Evolutionary conservation across 345 rosid genomes (phyloP), one percentile per base, ranked within the genome.

Genomic region (Excoecaria agallocha): DNA sequence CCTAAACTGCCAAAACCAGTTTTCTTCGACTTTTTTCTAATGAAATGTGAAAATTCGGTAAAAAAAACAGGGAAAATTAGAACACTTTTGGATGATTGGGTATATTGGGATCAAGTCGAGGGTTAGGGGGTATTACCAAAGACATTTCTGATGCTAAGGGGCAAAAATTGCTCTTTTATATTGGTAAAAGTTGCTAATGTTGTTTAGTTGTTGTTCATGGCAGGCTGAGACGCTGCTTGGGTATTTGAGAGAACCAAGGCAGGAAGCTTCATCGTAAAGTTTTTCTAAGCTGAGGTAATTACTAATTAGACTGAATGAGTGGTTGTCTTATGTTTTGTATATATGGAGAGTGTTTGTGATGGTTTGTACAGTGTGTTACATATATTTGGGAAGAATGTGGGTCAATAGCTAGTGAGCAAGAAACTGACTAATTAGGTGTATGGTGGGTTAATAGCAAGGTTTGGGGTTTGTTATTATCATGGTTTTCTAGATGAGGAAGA

Each of bases 161-260:
- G 30, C 1, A 30, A 30, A 30, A 30, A 0, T 30, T 30, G 30
- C 30, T 30, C 30, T 30, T 30, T 30, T n/a, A 2, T 30, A 30
- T 30, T 30, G 39, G 38, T 55, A 46, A 9, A 60, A 51, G 43
- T 51, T 45, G n/a, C 45, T 66, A 17, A 61, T 70, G 68, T 67
- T 61, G 74, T 41, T 37, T 82, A 30, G 62, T 41, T 63, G 8
- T 17, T 63, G 12, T 20, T 67, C 7, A n/a, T 50, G 58, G 86
- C 90, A 95, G 99, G 99, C 99, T 46, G 99, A 93, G 83, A 93
- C 82, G 17, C 97, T 91, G 37, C 88, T 91, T 63, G 86, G 85
- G 60, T 88, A 91, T 83, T 85, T 91, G 68, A 76, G 97, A 77
- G 97, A 86, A 77, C 88, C 90, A 48, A 85, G 97, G 71, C 86